Evolutionary conservation across 2,329 filamentous ascomycete species (phyloP), one percentile per base, ranked within the genome.

Genomic region (Neofusicoccum sp.): DNA sequence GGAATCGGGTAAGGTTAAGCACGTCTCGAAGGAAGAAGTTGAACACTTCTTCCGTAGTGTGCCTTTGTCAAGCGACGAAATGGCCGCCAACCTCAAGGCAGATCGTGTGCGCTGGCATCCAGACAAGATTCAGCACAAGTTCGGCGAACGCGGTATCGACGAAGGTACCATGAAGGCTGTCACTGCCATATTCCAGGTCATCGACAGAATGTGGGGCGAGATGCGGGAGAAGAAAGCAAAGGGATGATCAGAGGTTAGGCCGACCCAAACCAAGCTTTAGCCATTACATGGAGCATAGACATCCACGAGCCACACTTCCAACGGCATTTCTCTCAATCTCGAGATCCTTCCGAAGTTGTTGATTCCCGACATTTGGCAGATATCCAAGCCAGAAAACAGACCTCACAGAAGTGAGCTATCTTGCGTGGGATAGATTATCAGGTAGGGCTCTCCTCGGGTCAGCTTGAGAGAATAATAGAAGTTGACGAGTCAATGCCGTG

Each of bases 101-200:
- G 95, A 99, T 80, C 87, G 95, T 58, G 88, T 98, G 16, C 84
- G 93, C 14, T 99, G 95, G 95, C 95, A 99, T 80, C 95, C 95
- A 3, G 95, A 99, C 78, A 99, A 98, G 81, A 90, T 98, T 62
- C 92, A 97, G 80, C 95, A 97, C 78, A 86, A 88, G 60, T 88
- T 96, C 65, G 91, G 92, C 3, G 80, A 86, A 64, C 81, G 83
- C 12, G 61, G 44, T 22, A 86, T 96, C 54, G 89, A 93, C 52
- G 83, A 87, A 29, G 83, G 83, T 3, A 86, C 91, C 3, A 88
- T 96, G 83, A 87, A 86, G 72, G 84, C 87, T 61, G 91, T 97
- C 45, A 99, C 94, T 9, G 90, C 91, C 6, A 89, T 97, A 8
- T 99, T 98, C 71, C 94, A 98, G 78, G 88, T 93, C 34, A 84